Evolutionary conservation across 768 basidiomycete species (phyloP).

Genomic region (Coprinopsis sp.): DNA sequence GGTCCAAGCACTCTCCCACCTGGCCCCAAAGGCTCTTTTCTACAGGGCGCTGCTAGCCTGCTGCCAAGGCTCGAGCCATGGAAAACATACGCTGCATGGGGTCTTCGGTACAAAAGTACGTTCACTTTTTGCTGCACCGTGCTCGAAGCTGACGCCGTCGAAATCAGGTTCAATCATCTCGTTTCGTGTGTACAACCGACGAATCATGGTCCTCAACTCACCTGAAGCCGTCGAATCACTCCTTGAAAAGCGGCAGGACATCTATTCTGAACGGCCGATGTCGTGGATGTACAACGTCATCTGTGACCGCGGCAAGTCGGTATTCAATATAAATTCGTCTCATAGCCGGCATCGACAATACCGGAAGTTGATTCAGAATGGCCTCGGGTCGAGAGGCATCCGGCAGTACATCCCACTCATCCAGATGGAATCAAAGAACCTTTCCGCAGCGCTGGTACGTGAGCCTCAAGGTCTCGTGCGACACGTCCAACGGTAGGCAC

Average conservation of each 20-base stretch:
- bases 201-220: slow-evolving; percentile 46
- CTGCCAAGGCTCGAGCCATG: slow-evolving; percentile 4
- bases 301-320: slow-evolving; percentile 35
- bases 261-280: slow-evolving; percentile 54
- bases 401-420: slow-evolving; percentile 31
- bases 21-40: slow-evolving; percentile 3
- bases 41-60: not conserved
- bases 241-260: slow-evolving; percentile 44
- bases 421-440: slow-evolving; percentile 28
- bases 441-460: slow-evolving; percentile 29
- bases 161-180: slow-evolving; percentile 44
- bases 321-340: slow-evolving; percentile 41
- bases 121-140: not conserved
- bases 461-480: slow-evolving; percentile 27
- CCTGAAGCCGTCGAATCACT: slow-evolving; percentile 40
- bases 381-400: slow-evolving; percentile 32
- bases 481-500: slow-evolving; percentile 35
- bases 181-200: slow-evolving; percentile 40
- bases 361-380: slow-evolving; percentile 35
- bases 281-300: slow-evolving; percentile 41
- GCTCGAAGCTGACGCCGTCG: not conserved
- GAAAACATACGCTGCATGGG: slow-evolving; percentile 9
- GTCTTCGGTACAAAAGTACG: slow-evolving; percentile 1
- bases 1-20: no score
- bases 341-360: slow-evolving; percentile 36